Conservation (phyloP, 2,329 filamentous ascomycete genomes). For the Lomentospora prolificans region DNA sequence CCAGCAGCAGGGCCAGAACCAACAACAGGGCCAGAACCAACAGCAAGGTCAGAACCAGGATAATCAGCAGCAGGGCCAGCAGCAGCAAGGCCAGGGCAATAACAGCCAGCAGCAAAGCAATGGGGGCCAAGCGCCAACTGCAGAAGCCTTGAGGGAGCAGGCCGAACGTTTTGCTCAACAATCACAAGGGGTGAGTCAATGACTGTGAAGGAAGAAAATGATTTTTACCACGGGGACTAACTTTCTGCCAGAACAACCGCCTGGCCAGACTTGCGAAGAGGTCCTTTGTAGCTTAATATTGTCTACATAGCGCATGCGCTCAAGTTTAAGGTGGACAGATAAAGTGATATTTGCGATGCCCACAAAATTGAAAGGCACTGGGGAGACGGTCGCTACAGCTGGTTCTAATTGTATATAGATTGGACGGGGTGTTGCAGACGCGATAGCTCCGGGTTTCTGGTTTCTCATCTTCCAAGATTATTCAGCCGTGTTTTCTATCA, state of each 20-base stretch:
- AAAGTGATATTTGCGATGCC: background rate
- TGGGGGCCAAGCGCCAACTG: background rate
- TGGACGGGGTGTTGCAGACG: background rate
- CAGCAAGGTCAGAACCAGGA: background rate
- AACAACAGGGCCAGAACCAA: constrained; percentile 8
- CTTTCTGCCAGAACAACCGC: background rate
- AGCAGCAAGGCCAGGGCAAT: background rate
- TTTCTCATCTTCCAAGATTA: background rate
- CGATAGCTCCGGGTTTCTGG: background rate
- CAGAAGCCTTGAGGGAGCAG: background rate
- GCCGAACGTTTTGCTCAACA: constrained; percentile 4
- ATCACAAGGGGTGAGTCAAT: background rate
- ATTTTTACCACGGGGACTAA: background rate
- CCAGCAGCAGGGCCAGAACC: background rate
- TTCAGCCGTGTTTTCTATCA: background rate
- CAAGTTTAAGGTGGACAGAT: background rate
- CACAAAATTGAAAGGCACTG: background rate
- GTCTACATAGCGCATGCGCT: background rate
- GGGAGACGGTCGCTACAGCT: background rate
- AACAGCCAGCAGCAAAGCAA: constrained; percentile 1
- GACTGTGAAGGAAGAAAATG: background rate
- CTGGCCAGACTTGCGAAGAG: background rate
- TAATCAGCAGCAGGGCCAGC: background rate
- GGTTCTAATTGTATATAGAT: constrained; percentile 1
- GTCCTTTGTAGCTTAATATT: background rate